A percentile compares a stretch with the other conserved stretches of the same genome.
phyloP scores from a whole-genome alignment of 2,329 filamentous ascomycete genomes.

The Nemania diffusa region DNA sequence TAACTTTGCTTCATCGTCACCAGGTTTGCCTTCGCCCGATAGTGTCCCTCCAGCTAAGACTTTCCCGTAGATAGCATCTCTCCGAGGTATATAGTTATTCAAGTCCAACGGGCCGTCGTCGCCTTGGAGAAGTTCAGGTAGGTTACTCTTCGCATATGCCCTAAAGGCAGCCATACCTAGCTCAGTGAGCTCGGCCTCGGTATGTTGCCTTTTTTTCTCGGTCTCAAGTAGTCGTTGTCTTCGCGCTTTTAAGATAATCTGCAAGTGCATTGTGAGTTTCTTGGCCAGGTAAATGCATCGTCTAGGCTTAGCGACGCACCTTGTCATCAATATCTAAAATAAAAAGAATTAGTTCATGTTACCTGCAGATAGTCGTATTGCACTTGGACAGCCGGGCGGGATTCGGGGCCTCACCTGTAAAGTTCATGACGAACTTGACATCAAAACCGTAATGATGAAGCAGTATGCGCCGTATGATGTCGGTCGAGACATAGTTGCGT shows the following conservation, averaged over 20 bases:
- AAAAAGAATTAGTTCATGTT: constrained; percentile 20
- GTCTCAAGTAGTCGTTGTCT: constrained; percentile 84
- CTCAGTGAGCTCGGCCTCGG: constrained; percentile 57
- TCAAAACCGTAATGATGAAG: constrained; percentile 85
- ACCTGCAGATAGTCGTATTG: background rate
- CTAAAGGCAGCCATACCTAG: constrained; percentile 65
- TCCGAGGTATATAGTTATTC: constrained; percentile 60
- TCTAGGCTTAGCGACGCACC: constrained; percentile 67
- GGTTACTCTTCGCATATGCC: constrained; percentile 65
- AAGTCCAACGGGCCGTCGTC: constrained; percentile 57
- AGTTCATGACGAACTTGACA: constrained; percentile 91
- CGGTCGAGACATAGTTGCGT: constrained; percentile 89
- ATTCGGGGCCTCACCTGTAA: constrained; percentile 61
- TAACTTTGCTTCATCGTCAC: constrained; percentile 84
- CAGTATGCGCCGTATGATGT: constrained; percentile 86
- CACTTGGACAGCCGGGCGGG: background rate
- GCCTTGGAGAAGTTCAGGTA: constrained; percentile 61
- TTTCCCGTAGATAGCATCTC: constrained; percentile 64
- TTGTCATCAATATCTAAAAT: constrained; percentile 76
- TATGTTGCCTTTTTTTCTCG: constrained; percentile 74
- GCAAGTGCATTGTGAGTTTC: constrained; percentile 61
- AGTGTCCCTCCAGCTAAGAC: constrained; percentile 67
- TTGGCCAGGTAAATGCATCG: constrained; percentile 65
- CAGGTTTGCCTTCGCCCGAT: constrained; percentile 67
- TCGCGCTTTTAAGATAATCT: constrained; percentile 72